These are phyloP conservation scores for Aspergillus sp. DNA, from an alignment of 2,329 filamentous ascomycete genomes.

Conservation along the genomic window DNA sequence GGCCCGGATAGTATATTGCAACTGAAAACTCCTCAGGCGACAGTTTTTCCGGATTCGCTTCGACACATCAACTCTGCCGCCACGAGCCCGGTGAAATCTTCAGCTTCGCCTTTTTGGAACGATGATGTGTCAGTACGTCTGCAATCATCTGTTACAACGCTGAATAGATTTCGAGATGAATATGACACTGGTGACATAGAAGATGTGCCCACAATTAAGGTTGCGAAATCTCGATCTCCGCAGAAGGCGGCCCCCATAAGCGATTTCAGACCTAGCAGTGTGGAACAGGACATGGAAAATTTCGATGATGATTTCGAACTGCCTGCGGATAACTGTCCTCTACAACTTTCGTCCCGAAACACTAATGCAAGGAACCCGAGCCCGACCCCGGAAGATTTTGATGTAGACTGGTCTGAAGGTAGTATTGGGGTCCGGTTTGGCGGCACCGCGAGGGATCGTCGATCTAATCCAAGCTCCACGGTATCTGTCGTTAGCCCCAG, in stretches of 20 bases:
- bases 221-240: conserved; percentile 54
- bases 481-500: conserved; percentile 88
- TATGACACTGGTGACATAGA: conserved; percentile 60
- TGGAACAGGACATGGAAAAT: conserved; percentile 52
- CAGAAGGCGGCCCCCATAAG: conserved; percentile 48
- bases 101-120: conserved; percentile 21
- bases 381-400: conserved; percentile 68
- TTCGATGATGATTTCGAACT: conserved; percentile 71
- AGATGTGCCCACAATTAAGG: conserved; percentile 64
- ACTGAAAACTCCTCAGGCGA: conserved; percentile 59
- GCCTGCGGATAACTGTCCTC: conserved; percentile 57
- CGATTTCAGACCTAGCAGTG: conserved; percentile 47
- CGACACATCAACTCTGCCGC: conserved; percentile 57
- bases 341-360: conserved; percentile 57
- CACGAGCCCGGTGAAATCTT: conserved; percentile 35
- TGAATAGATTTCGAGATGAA: conserved; percentile 61
- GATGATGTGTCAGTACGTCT: conserved; percentile 43
- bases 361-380: conserved; percentile 62
- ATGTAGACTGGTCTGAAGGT: conserved; percentile 81
- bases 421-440: conserved; percentile 87
- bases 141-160: conserved; percentile 51
- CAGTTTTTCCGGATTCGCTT: conserved; percentile 63
- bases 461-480: conserved; percentile 78
- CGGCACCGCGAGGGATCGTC: conserved; percentile 74
- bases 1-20: conserved; percentile 53